phyloP scores from a whole-genome alignment of 2,329 filamentous ascomycete genomes.

The Aspergillus felis region DNA sequence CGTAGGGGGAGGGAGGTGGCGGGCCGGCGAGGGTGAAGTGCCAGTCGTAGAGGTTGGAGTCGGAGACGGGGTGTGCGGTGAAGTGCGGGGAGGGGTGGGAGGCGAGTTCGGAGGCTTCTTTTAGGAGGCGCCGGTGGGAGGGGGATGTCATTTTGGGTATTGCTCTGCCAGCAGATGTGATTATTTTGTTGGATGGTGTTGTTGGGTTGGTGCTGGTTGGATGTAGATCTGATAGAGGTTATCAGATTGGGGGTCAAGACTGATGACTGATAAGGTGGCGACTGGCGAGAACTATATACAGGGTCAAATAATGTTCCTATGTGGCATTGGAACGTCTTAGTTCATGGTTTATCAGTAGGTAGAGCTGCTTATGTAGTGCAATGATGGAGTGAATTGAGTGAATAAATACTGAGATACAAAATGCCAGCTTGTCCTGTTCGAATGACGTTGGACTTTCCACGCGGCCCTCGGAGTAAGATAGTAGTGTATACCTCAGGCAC shows the following conservation, averaged over 20 bases:
- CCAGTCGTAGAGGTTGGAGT: constrained; percentile 94
- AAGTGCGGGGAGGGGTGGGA: constrained; percentile 78
- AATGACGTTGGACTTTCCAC: not conserved
- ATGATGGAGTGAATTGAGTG: too few relatives aligned
- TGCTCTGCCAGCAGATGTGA: not conserved
- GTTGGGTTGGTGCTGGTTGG: not conserved
- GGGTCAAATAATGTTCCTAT: not conserved
- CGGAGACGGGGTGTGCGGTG: constrained; percentile 71
- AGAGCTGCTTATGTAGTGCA: not conserved
- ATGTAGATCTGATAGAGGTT: not conserved
- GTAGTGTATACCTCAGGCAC: not conserved
- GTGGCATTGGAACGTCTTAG: not conserved
- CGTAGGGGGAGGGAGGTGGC: constrained; percentile 71
- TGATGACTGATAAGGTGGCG: not conserved
- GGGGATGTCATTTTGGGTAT: constrained; percentile 23
- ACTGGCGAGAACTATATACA: not conserved
- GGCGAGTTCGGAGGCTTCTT: constrained; percentile 85
- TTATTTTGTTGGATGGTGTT: constrained; percentile 7
- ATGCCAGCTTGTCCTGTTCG: not conserved
- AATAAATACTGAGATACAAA: too few relatives aligned
- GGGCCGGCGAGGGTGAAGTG: constrained; percentile 96
- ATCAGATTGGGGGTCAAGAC: not conserved
- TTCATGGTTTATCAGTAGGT: not conserved
- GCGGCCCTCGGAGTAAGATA: too few relatives aligned
- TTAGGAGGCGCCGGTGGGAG: constrained; percentile 49